Conservation (phyloP, 306 rosid species). For the Luffa acutangula region DNA sequence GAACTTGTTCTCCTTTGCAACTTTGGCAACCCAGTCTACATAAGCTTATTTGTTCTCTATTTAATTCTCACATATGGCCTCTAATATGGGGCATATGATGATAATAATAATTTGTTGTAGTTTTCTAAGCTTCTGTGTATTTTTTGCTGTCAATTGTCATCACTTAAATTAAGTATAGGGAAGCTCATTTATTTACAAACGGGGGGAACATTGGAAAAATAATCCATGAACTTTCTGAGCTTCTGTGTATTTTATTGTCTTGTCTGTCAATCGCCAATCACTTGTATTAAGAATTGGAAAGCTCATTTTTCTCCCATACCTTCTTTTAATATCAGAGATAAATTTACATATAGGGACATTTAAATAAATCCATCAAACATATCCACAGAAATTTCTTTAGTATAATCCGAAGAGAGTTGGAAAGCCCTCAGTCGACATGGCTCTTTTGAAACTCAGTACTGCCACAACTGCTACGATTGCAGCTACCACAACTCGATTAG, state of each 20-base stretch:
- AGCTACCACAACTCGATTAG: slow-evolving; percentile 16
- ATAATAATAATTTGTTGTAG: not conserved
- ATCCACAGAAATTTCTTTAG: too few relatives aligned
- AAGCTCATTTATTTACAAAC: too few relatives aligned
- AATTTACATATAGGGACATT: not conserved
- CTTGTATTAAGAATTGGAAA: not conserved
- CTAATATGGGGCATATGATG: not conserved
- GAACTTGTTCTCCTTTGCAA: slow-evolving; percentile 85
- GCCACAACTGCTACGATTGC: slow-evolving; percentile 29
- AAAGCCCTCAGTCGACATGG: not conserved
- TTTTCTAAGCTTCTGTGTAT: not conserved
- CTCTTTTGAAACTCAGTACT: slow-evolving; percentile 18
- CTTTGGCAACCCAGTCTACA: not conserved
- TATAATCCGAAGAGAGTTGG: not conserved
- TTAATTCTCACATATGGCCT: not conserved
- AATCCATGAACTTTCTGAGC: too few relatives aligned
- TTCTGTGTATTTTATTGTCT: too few relatives aligned
- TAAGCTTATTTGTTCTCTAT: not conserved
- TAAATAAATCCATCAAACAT: not conserved
- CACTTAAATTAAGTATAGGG: too few relatives aligned
- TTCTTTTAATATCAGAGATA: not conserved
- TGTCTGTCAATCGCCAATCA: too few relatives aligned
- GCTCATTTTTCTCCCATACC: not conserved
- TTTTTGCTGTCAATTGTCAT: too few relatives aligned
- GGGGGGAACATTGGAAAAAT: too few relatives aligned